These are phyloP conservation scores for Trypethelium eluteriae DNA, from an alignment of 495 filamentous ascomycete genomes.

Conservation along the genomic window DNA sequence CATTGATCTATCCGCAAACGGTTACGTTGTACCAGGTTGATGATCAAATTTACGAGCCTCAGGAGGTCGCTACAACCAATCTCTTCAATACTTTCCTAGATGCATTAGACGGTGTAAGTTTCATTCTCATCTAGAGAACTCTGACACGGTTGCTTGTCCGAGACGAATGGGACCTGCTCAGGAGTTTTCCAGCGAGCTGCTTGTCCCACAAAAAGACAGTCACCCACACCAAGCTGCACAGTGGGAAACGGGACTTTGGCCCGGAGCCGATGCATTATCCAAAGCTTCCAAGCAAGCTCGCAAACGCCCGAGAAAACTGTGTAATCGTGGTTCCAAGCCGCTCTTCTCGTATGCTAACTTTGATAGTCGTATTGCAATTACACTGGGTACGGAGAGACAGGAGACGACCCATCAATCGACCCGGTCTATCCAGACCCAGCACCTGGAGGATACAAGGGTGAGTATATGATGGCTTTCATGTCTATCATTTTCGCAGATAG, in stretches of 20 bases:
- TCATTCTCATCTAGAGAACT: background rate
- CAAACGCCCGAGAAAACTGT: background rate
- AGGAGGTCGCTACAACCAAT: background rate
- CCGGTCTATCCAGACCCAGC: conserved; percentile 20
- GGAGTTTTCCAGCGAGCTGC: too few species aligned
- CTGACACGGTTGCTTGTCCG: background rate
- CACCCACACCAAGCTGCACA: background rate
- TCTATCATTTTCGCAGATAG: background rate
- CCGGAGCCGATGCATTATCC: background rate
- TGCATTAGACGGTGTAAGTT: conserved; percentile 16
- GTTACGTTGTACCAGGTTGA: conserved; percentile 23
- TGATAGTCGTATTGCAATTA: conserved; percentile 18
- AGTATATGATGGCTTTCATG: background rate
- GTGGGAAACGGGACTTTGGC: background rate
- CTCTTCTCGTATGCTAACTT: background rate
- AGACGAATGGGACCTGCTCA: background rate
- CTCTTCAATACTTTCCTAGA: conserved; percentile 17
- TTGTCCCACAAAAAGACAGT: too few species aligned
- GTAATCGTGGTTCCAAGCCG: background rate
- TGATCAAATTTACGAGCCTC: conserved; percentile 14
- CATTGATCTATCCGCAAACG: conserved; percentile 23
- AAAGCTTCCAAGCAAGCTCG: background rate
- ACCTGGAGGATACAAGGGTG: conserved; percentile 18
- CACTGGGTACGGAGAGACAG: conserved; percentile 15
- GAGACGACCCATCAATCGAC: conserved; percentile 19